These are phyloP conservation scores for Gossypioides kirkii DNA, from an alignment of 345 rosid species.

Conservation along the genomic window DNA sequence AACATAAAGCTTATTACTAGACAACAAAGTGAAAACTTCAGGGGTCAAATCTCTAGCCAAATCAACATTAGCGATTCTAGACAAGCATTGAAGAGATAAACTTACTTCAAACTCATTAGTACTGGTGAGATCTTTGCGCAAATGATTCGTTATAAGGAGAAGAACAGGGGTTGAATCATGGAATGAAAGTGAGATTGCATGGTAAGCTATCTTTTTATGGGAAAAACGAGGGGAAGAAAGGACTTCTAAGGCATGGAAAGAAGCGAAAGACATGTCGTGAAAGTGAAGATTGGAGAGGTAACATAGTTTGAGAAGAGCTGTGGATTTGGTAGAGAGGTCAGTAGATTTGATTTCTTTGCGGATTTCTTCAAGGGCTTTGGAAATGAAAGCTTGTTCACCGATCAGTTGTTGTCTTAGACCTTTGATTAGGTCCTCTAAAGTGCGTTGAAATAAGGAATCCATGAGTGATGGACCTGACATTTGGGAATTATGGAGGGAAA, in stretches of 20 bases:
- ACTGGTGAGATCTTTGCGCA: constrained; percentile 76
- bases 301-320: constrained; percentile 79
- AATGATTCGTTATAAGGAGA: constrained; percentile 77
- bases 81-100: constrained; percentile 76
- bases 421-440: constrained; percentile 81
- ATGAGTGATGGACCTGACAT: constrained; percentile 76
- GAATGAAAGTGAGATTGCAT: constrained; percentile 77
- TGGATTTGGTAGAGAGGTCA: constrained; percentile 75
- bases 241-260: constrained; percentile 85
- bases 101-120: constrained; percentile 67
- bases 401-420: constrained; percentile 59
- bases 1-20: constrained; percentile 58
- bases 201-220: constrained; percentile 75
- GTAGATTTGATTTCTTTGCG: constrained; percentile 84
- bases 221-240: constrained; percentile 67
- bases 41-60: constrained; percentile 81
- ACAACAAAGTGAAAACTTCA: constrained; percentile 72
- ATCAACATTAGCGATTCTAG: constrained; percentile 70
- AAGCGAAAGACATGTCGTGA: constrained; percentile 82
- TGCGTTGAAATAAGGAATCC: constrained; percentile 85
- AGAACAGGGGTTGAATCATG: constrained; percentile 72
- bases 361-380: constrained; percentile 74
- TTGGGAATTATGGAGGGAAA: not conserved
- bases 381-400: constrained; percentile 52
- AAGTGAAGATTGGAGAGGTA: constrained; percentile 71